Evolutionary conservation across 495 filamentous ascomycete species (phyloP), one percentile per base, ranked within the genome.

Genomic region (Neurospora hispaniola): DNA sequence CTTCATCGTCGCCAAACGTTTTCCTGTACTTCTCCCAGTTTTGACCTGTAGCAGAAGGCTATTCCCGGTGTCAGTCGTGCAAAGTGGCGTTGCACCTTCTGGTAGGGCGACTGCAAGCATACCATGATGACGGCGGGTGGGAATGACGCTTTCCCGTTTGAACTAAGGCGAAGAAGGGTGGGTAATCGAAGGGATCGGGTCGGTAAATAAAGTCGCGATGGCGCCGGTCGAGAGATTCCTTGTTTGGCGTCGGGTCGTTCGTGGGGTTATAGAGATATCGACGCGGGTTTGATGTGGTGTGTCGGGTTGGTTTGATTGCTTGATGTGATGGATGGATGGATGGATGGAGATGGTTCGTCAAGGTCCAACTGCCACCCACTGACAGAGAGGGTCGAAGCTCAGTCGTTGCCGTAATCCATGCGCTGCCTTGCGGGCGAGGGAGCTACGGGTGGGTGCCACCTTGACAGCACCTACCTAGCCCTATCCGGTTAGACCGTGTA

Each of bases 21-120:
- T 99, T 98, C 84, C 89, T 85, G 86, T 97, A 98, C 88, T 98
- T 98, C 89, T 99, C 94, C 96, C 96, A 99, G 88, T 87, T 93
- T 80, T 86, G 81, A 78, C 96, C 96, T 73, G 91, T 97, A 84
- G 96, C 96, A 81, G 92, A 96, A 87, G 93, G 94, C 94, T 86
- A 68, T 42, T 62, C 39, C 7, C 23, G 12, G 73, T 81, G 59
- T 46, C 40, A 70, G 46, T 42, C 42, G 10, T 40, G 71, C 42
- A 76, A 76, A 14, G 38, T 72, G 35, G 69, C 72, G 70, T 4
- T 4, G 70, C 14, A 7, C 16, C 38, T 18, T 69, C 42, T 38
- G 69, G 69, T 46, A 27, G 31, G 43, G 54, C 69, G 40, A 46
- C 18, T 38, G 46, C 71, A 66, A 48, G 69, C 74, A 72, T 78